Percentiles rank a stretch among this genome's conserved stretches.
Evolutionary conservation across 805 yeast genomes (phyloP).

Genomic region (Pichia eremophila): DNA sequence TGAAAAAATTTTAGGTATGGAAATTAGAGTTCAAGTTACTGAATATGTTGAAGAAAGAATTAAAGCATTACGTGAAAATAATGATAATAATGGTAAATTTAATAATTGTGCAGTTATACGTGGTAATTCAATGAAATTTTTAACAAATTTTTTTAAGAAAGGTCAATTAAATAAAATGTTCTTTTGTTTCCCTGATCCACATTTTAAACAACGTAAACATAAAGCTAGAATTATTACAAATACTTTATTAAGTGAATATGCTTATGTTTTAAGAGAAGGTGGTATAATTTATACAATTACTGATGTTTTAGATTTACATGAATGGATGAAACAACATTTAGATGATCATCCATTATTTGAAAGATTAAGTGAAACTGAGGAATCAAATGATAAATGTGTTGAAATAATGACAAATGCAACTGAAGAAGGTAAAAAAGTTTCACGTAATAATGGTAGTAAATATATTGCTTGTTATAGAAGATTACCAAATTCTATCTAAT

Average conservation of each 20-base stretch:
- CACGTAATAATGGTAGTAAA: conserved; percentile 79
- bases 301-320: conserved; percentile 85
- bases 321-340: conserved; percentile 93
- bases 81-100: conserved; percentile 31
- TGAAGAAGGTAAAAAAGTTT: conserved; percentile 96
- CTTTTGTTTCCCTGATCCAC: conserved; percentile 99
- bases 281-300: conserved; percentile 92
- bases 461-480: conserved; percentile 82
- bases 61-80: conserved; percentile 62
- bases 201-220: conserved; percentile 93
- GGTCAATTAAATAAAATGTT: conserved; percentile 84
- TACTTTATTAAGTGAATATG: conserved; percentile 84
- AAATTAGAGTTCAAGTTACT: conserved; percentile 94
- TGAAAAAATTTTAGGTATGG: conserved; percentile 83
- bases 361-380: conserved; percentile 74
- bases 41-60: conserved; percentile 94
- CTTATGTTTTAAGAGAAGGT: conserved; percentile 76
- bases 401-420: conserved; percentile 84
- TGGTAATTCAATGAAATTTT: conserved; percentile 95
- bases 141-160: conserved; percentile 85
- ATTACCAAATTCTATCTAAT: conserved; percentile 45
- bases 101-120: conserved; percentile 85
- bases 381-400: conserved; percentile 70
- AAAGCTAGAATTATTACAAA: conserved; percentile 92
- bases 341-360: conserved; percentile 87